Percentiles rank a stretch among this genome's conserved stretches.
These are phyloP conservation scores for Papiliotrema terrestris DNA, from an alignment of 1,284 basidiomycete genomes.

Conservation along the genomic window DNA sequence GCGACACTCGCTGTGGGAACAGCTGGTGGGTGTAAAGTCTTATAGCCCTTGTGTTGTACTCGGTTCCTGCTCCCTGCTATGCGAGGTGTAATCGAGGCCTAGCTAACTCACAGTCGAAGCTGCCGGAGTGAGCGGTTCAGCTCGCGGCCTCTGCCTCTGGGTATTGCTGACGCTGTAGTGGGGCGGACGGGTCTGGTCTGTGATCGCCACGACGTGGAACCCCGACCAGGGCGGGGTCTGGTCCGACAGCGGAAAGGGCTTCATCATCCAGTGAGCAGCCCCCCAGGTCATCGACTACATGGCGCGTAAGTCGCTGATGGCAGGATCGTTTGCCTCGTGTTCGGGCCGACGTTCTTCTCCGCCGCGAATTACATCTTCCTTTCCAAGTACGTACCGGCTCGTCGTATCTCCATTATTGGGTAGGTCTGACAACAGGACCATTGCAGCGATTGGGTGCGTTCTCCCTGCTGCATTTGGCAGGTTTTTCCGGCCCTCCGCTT, in stretches of 20 bases:
- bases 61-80: too few relatives aligned
- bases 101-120: too few relatives aligned
- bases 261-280: slow-evolving; percentile 12
- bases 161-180: slow-evolving; percentile 8
- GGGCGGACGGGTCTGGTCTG: slow-evolving; percentile 18
- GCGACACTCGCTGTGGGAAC: slow-evolving; percentile 29
- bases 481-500: background rate
- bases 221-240: slow-evolving; percentile 18
- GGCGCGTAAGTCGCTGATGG: slow-evolving; percentile 19
- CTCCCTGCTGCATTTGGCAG: background rate
- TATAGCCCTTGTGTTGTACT: too few relatives aligned
- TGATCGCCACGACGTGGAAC: slow-evolving; percentile 12
- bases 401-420: background rate
- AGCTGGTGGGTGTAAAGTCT: slow-evolving; percentile 13
- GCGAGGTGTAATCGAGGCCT: too few relatives aligned
- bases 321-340: slow-evolving; percentile 29
- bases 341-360: slow-evolving; percentile 37
- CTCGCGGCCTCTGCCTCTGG: too few relatives aligned
- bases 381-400: slow-evolving; percentile 17
- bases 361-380: slow-evolving; percentile 40
- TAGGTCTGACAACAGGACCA: too few relatives aligned
- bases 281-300: too few relatives aligned
- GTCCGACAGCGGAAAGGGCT: slow-evolving; percentile 3
- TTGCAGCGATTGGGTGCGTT: too few relatives aligned
- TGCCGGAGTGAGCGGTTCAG: too few relatives aligned